Evolutionary conservation across 306 rosid species (phyloP), one percentile per base, ranked within the genome.

Genomic region (Cucurbita pepo): DNA sequence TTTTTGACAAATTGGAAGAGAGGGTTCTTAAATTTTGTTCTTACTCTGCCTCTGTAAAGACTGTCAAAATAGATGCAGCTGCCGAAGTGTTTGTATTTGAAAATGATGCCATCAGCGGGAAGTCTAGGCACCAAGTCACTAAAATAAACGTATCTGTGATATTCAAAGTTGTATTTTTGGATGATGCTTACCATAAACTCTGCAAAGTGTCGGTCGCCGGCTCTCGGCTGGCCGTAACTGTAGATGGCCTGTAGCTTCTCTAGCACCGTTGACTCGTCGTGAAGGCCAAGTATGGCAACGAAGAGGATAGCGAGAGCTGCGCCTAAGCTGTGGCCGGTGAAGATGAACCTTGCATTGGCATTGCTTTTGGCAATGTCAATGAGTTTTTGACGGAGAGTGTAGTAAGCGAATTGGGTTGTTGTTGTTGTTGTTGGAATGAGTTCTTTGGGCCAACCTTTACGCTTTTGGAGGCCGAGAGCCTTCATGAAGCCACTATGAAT

Each of bases 161-260:
- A 88, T 70, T n/a, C 83, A 13, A 92, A 89, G 67, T 83, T 75
- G 64, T 81, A 81, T 63, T 65, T 51, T 12, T 38, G 51, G 62
- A 92, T 10, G 77, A 81, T 86, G 8, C 78, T 77, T 60, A 70
- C 77, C 91, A 88, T 83, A 77, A 77, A 90, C 15, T 83, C 81
- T 10, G 92, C 92, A 75, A 90, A 86, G 36, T 70, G 21, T 15
- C 70, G 5, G 38, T 87, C 90, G 14, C 54, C 54, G 18, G 36
- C 95, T 63, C 95, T 87, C 25, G 97, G 97, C 75, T 88, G 95
- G 50, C 97, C 95, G 76, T 85, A 91, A 1, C 90, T 88, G 77
- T 88, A 88, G 70, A 91, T 88, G 41, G 89, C 89, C 70, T 86
- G 87, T 64, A 91, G 69, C 79, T 79, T 85, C 12, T 90, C 83